Evolutionary conservation across 345 rosid species (phyloP), one percentile per base, ranked within the genome.

Genomic region (Brassica nigra): DNA sequence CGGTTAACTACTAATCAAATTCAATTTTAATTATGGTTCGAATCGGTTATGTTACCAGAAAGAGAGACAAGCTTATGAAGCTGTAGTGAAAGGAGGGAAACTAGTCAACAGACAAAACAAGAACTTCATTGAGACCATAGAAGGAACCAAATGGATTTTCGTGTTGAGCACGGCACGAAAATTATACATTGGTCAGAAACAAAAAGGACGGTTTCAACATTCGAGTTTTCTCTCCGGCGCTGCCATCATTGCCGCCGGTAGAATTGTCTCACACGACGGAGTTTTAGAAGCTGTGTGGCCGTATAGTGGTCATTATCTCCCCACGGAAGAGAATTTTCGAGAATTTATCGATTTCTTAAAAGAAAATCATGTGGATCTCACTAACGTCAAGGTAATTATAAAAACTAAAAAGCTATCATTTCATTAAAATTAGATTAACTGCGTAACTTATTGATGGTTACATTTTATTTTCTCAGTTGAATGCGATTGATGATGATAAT

Each of bases 221-320:
- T 93, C 97, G 0, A 90, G 92, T 75, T 92, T 92, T 79, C 84
- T 92, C 10, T 88, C 94, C 4, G 97, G 98, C 0, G 98, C 86
- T 1, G 94, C 98, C 5, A 86, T 93, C 27, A 84, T 85, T 2
- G 89, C 94, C 3, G 93, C 94, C 1, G 92, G 97, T 12, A 84
- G 92, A 85, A 74, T 93, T 75, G 86, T 89, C 6, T 90, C 83
- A 2, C 90, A 27, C 18, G 55, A 66, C 1, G 97, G 97, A 18
- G 78, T 83, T 68, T 12, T 86, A 47, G 68, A 90, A 95, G 98
- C 98, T 28, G 84, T 93, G 36, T 95, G 98, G 99, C 97, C 98
- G 0, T 93, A 95, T 67, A 95, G 99, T 59, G 99, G 99, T 61
- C 99, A 95, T 79, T 95, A 95, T 79, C 97, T 62, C 67, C 99